These are phyloP conservation scores for Phytopythium oedochilum DNA, from an alignment of 352 stramenopile species.

Conservation along the genomic window DNA sequence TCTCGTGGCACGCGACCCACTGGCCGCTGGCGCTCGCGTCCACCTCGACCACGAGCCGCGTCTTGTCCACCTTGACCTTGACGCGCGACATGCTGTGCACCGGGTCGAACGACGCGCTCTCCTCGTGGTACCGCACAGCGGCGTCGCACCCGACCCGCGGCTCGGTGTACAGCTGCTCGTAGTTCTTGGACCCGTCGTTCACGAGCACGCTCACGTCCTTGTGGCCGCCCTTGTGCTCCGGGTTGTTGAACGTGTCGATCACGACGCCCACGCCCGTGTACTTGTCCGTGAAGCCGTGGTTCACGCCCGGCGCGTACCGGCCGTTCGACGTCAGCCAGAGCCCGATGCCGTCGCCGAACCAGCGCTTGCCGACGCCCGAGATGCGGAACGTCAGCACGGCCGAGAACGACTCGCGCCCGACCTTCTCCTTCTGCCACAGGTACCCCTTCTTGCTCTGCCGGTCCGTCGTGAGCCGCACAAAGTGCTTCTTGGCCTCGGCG, in stretches of 20 bases:
- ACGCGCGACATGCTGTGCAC: slow-evolving; percentile 78
- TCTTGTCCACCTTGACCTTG: slow-evolving; percentile 70
- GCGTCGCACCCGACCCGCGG: slow-evolving; percentile 69
- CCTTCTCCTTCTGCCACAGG: slow-evolving; percentile 61
- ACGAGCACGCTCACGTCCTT: slow-evolving; percentile 82
- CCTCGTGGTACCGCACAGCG: slow-evolving; percentile 72
- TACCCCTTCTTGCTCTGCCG: slow-evolving; percentile 82
- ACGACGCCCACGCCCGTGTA: slow-evolving; percentile 77
- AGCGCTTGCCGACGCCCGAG: slow-evolving; percentile 71
- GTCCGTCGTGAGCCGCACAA: slow-evolving; percentile 85
- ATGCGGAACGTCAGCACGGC: slow-evolving; percentile 80
- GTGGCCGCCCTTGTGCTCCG: slow-evolving; percentile 77
- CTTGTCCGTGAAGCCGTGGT: slow-evolving; percentile 75
- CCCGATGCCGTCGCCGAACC: slow-evolving; percentile 83
- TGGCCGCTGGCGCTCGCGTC: slow-evolving; percentile 47
- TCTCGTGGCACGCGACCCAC: slow-evolving; percentile 65
- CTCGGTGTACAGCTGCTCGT: slow-evolving; percentile 63
- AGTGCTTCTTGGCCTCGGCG: slow-evolving; percentile 81
- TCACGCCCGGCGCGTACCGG: slow-evolving; percentile 46
- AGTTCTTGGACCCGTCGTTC: slow-evolving; percentile 74
- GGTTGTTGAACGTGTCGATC: slow-evolving; percentile 84
- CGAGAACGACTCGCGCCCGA: slow-evolving; percentile 54
- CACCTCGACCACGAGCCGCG: slow-evolving; percentile 58
- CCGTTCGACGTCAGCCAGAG: slow-evolving; percentile 75
- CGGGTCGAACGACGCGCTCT: slow-evolving; percentile 71